phyloP scores from a whole-genome alignment of 1,284 basidiomycete species.

The Moesziomyces aphidis region DNA sequence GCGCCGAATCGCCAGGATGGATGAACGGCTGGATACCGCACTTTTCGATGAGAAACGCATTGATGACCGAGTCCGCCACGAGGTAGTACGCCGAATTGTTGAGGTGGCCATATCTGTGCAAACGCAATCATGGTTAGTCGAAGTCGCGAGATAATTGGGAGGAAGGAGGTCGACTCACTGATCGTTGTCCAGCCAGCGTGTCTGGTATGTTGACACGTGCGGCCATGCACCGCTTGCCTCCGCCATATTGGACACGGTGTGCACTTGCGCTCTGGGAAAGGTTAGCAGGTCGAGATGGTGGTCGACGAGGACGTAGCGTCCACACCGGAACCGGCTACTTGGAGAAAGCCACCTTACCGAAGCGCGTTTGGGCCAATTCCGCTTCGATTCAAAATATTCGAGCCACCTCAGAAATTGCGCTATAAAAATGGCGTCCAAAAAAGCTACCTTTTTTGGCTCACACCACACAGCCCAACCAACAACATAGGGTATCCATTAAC shows the following conservation, averaged over 20 bases:
- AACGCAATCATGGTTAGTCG: background rate
- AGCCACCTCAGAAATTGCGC: background rate
- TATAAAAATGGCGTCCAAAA: background rate
- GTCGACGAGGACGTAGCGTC: background rate
- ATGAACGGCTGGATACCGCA: constrained; percentile 47
- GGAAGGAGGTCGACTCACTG: constrained; percentile 24
- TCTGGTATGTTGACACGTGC: constrained; percentile 28
- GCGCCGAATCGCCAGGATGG: constrained; percentile 3
- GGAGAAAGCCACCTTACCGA: background rate
- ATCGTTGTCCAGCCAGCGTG: constrained; percentile 57
- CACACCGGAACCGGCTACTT: constrained; percentile 1
- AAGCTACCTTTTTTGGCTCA: background rate
- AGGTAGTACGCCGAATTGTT: constrained; percentile 57
- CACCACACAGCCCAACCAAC: no score
- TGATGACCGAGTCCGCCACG: constrained; percentile 48
- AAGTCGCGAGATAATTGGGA: background rate
- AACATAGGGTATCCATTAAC: constrained; percentile 9
- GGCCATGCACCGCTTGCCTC: constrained; percentile 35
- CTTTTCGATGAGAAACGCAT: constrained; percentile 43
- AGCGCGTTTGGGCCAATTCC: background rate
- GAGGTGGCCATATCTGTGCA: constrained; percentile 48
- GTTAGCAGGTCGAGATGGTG: background rate
- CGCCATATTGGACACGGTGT: constrained; percentile 6
- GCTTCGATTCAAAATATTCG: background rate
- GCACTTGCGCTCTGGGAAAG: background rate